Evolutionary conservation across 306 rosid species (phyloP).

Genomic region (Prunus dulcis): DNA sequence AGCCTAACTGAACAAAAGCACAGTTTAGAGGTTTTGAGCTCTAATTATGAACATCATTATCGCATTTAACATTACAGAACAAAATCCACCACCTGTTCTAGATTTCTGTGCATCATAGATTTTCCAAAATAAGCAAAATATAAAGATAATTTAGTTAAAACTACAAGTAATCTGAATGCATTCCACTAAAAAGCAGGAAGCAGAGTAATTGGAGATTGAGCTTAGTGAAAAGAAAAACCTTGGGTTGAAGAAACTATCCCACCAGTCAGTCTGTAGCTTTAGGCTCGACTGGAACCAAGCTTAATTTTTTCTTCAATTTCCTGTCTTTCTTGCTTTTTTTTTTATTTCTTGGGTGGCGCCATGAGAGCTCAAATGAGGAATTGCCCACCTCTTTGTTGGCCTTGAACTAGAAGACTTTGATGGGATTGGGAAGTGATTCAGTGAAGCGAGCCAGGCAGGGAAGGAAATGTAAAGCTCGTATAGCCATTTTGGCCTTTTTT

Average conservation of each 20-base stretch:
- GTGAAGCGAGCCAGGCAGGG: background rate
- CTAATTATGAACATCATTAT: too few relatives aligned
- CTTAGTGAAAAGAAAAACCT: slow-evolving; percentile 37
- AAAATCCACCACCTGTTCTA: too few relatives aligned
- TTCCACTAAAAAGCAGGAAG: background rate
- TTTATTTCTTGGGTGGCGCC: slow-evolving; percentile 71
- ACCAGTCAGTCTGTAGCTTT: slow-evolving; percentile 75
- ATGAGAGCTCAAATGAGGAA: slow-evolving; percentile 25
- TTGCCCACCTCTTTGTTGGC: background rate
- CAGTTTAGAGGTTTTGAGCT: background rate
- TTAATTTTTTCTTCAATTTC: slow-evolving; percentile 57
- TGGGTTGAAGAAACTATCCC: slow-evolving; percentile 71
- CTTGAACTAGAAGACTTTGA: background rate
- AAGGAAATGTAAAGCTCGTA: background rate
- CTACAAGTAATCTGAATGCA: too few relatives aligned
- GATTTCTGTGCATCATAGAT: too few relatives aligned
- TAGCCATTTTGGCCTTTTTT: too few relatives aligned
- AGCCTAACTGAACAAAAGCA: background rate
- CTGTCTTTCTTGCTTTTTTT: slow-evolving; percentile 61
- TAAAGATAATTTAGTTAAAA: too few relatives aligned
- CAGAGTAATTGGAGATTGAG: background rate
- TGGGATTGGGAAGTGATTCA: background rate
- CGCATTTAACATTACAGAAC: too few relatives aligned
- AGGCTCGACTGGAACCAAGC: slow-evolving; percentile 49
- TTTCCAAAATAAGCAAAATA: too few relatives aligned